Base-by-base conservation (phyloP, 2,329 filamentous ascomycete species). In the Ophiostoma tasmaniense region DNA sequence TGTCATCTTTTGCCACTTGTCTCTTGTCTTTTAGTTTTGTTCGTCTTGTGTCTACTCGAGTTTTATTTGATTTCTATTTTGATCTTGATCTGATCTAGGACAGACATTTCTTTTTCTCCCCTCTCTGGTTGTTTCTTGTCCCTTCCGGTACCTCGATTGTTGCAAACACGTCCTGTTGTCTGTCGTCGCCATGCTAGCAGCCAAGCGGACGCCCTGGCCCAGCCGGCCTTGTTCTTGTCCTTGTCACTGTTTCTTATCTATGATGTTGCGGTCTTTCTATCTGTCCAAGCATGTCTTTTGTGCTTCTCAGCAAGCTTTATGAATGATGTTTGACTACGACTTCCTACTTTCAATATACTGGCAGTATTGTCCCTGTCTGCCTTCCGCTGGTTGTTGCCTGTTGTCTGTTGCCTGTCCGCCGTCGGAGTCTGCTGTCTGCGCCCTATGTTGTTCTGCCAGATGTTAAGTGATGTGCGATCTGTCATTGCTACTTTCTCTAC, bases 121-220 rank as follows among this genome's bases (percentile, higher is more conserved):
- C 33, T 55, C 50, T 30, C 30, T 20, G 7, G 28, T 35, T 28
- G 20, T 67, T 64, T 52, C 42, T 8, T 66, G 14, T 45, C n/a
- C 33, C 14, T 28, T 67, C 64, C 20, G 33, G 13, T 39, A 10
- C n/a, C 17, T 25, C 20, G 33, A 37, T 37, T 37, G 33, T 64
- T 37, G 20, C 61, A 37, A 17, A 45, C 42, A 45, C 25, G 13
- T 66, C 17, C 42, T 66, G 42, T 55, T 20, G 25, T 35, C 45
- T 55, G 37, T 14, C 17, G 20, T 22, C 28, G 28, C 30, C 59
- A 62, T 17, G 55, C 59, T 17, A 33, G 59, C 28, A 30, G 59
- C 59, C 59, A 64, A 64, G 61, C 39, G 61, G 61, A 37, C 61
- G 61, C 61, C 61, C 61, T 37, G 61, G 59, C 61, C 33, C 33